Base-by-base conservation (phyloP, 176 grass and related monocot genomes). In the Avena atlantica region DNA sequence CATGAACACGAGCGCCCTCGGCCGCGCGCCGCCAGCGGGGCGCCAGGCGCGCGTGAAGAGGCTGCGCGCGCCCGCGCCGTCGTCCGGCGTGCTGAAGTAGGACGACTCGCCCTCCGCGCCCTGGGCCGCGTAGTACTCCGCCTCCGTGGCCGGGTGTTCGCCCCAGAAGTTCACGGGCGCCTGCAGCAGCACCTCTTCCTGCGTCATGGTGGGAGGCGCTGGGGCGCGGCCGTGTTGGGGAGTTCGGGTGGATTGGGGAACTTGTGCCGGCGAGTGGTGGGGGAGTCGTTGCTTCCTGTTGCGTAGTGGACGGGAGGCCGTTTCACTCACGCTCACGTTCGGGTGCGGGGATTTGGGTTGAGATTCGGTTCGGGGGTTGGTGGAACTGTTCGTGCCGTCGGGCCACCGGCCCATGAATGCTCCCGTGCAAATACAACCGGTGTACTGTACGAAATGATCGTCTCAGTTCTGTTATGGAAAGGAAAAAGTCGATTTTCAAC, bases 21-120 rank as follows among this genome's bases (percentile, higher is more conserved):
- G 92, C 8, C 70, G 76, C 40, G 36, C 27, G 13, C 42, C 24
- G 58, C 64, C 65, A 6, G 70, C 82, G 23, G 79, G 82, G 44
- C 84, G 80, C 93, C 96, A 98, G 56, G 82, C 72, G 16, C 93
- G 92, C 70, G 93, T 94, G 85, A 98, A 98, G 64, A 96, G 92
- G 42, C 80, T 81, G 29, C 84, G 89, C 50, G 86, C 86, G 13
- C 47, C 57, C 36, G 56, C 17, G 17, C 17, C 14, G 21, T 76
- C 90, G 45, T 57, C 70, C 0, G 92, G 88, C 20, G 83, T 44
- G 70, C 84, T 79, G 87, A 87, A 96, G 87, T 91, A 89, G 74
- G 85, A 88, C 1, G 76, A 66, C 66, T 84, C 78, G 85, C 87
- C 92, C 45, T 90, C 83, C 78, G 75, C 81, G 45, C 97, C 89